A percentile compares a stretch with the other conserved stretches of the same genome.
Conservation (phyloP, 2,329 filamentous ascomycete genomes). For the Tolypocladium album region DNA sequence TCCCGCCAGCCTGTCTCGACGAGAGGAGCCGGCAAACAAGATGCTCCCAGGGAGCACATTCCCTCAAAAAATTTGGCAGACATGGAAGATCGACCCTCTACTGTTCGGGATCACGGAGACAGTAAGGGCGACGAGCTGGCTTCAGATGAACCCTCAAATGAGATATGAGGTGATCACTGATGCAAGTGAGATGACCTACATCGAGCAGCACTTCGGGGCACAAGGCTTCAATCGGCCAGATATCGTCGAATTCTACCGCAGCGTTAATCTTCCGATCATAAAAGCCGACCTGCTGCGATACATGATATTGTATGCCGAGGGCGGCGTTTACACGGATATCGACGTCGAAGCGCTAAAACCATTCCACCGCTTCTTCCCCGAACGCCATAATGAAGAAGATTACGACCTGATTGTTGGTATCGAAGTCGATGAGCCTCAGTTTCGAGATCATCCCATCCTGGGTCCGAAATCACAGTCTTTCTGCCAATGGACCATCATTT, state of each 20-base stretch:
- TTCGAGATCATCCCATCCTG: constrained; percentile 51
- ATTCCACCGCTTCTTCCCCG: constrained; percentile 26
- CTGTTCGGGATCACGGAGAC: constrained; percentile 55
- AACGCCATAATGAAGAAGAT: constrained; percentile 51
- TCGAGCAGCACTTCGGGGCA: constrained; percentile 57
- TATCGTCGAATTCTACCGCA: constrained; percentile 50
- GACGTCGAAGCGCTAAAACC: constrained; percentile 24
- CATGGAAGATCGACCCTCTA: constrained; percentile 61
- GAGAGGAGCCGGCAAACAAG: constrained; percentile 1
- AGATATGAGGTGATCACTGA: constrained; percentile 63
- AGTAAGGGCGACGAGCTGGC: constrained; percentile 52
- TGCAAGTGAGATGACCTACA: constrained; percentile 54
- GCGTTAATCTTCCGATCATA: constrained; percentile 50
- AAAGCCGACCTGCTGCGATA: constrained; percentile 60
- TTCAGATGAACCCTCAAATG: constrained; percentile 52
- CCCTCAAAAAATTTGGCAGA: constrained; percentile 65
- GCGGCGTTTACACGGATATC: constrained; percentile 58
- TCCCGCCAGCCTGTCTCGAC: constrained; percentile 7
- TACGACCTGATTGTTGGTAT: constrained; percentile 61
- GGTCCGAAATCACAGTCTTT: constrained; percentile 60
- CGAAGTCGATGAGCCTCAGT: constrained; percentile 61
- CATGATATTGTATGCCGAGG: constrained; percentile 62
- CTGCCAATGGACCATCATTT: constrained; percentile 68
- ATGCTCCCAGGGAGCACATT: constrained; percentile 28
- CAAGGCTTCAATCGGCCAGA: constrained; percentile 56